These are phyloP conservation scores for Platanthera guangdongensis DNA, from an alignment of 106 monocot genomes.

Conservation along the genomic window DNA sequence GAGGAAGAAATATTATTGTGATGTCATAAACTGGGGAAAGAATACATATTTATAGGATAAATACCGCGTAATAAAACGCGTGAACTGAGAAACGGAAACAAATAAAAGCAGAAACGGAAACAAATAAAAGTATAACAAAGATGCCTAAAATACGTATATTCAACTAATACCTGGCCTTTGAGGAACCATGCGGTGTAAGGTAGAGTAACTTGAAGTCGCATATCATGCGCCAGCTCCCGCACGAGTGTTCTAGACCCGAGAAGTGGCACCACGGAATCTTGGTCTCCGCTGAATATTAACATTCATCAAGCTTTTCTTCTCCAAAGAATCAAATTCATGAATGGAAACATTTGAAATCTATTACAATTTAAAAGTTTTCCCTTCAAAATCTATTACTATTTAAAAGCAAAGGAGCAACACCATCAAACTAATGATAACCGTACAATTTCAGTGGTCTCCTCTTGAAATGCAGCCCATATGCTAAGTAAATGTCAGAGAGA, in stretches of 20 bases:
- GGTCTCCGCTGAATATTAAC: constrained; percentile 65
- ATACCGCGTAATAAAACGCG: no score
- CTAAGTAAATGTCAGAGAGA: not conserved
- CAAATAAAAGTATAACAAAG: no score
- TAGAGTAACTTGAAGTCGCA: constrained; percentile 41
- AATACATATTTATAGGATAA: no score
- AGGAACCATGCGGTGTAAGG: constrained; percentile 86
- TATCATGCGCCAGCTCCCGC: constrained; percentile 65
- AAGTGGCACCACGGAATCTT: constrained; percentile 89
- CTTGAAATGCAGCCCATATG: no score
- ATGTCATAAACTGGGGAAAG: no score
- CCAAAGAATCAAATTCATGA: not conserved
- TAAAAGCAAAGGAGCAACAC: not conserved
- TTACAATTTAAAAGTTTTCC: not conserved
- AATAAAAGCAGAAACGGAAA: no score
- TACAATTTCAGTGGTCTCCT: no score
- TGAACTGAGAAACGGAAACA: no score
- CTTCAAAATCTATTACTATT: not conserved
- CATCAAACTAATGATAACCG: not conserved
- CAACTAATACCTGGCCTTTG: constrained; percentile 60
- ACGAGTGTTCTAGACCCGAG: constrained; percentile 73
- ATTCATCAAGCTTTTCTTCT: not conserved
- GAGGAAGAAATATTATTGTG: no score
- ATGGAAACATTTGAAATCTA: not conserved
- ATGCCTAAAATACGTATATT: no score